These are phyloP conservation scores for Ziziphus jujuba DNA, from an alignment of 306 rosid genomes.

Conservation along the genomic window DNA sequence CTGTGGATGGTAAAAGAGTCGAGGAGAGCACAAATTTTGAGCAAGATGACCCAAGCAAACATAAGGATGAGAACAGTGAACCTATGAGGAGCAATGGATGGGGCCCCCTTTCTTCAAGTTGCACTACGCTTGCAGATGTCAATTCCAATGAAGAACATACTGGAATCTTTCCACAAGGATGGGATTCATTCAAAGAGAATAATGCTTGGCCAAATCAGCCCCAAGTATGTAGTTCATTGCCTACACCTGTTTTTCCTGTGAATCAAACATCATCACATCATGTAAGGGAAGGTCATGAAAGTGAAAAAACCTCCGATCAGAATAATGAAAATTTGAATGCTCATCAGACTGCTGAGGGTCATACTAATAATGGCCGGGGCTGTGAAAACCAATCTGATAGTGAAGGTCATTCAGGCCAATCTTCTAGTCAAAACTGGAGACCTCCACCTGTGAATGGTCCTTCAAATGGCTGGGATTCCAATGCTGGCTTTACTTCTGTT, in stretches of 20 bases:
- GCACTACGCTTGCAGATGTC: constrained; percentile 43
- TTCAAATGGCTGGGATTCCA: constrained; percentile 47
- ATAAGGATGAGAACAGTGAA: constrained; percentile 43
- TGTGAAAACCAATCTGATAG: constrained; percentile 56
- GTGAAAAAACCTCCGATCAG: constrained; percentile 33
- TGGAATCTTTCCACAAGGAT: constrained; percentile 33
- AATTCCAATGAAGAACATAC: constrained; percentile 45
- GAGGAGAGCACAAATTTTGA: constrained; percentile 35
- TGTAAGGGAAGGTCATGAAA: constrained; percentile 37
- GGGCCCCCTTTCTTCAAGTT: constrained; percentile 47
- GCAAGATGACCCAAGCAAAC: constrained; percentile 38
- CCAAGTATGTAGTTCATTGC: constrained; percentile 39
- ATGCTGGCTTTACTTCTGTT: constrained; percentile 35
- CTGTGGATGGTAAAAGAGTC: constrained; percentile 26
- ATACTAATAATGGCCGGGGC: constrained; percentile 42
- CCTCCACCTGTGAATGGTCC: constrained; percentile 37
- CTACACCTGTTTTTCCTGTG: constrained; percentile 42
- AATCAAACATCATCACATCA: constrained; percentile 35
- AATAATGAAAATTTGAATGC: constrained; percentile 47
- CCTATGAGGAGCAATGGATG: constrained; percentile 43
- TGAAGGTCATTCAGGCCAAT: constrained; percentile 72
- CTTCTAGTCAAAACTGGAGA: constrained; percentile 70
- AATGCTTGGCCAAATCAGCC: constrained; percentile 32
- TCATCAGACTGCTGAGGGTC: constrained; percentile 43
- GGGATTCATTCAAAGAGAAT: constrained; percentile 42